Percentiles rank a stretch among this genome's conserved stretches.
Evolutionary conservation across 345 rosid species (phyloP).

Genomic region (Melaleuca quinquenervia): DNA sequence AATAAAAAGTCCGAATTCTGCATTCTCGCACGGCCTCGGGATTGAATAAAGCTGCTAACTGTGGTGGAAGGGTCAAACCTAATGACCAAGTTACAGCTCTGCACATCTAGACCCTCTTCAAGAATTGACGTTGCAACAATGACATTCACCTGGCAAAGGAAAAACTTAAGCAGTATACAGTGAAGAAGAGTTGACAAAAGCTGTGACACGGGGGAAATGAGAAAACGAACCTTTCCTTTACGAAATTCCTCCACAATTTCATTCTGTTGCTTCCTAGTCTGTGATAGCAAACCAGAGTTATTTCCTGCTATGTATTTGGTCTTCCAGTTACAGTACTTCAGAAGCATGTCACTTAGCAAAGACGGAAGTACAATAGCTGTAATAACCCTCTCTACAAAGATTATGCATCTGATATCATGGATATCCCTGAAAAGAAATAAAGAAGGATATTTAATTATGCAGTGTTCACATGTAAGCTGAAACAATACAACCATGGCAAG

Average conservation of each 20-base stretch:
- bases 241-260: conserved; percentile 81
- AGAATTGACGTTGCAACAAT: conserved; percentile 91
- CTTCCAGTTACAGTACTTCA: conserved; percentile 43
- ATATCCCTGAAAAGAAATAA: conserved; percentile 24
- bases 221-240: conserved; percentile 44
- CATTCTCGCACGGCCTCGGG: conserved; percentile 98
- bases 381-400: conserved; percentile 78
- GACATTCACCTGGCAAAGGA: conserved; percentile 52
- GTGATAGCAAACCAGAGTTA: conserved; percentile 39
- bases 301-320: conserved; percentile 67
- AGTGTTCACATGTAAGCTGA: not conserved
- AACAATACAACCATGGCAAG: not conserved
- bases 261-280: conserved; percentile 53
- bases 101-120: conserved; percentile 95
- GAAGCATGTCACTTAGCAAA: conserved; percentile 47
- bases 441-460: not conserved
- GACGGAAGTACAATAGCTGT: conserved; percentile 50
- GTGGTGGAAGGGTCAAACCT: conserved; percentile 79
- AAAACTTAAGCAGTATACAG: not conserved
- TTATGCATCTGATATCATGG: conserved; percentile 61
- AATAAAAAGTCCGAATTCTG: conserved; percentile 66
- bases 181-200: not conserved
- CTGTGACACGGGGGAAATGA: not conserved
- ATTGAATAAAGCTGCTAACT: conserved; percentile 88
- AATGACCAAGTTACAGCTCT: conserved; percentile 75